A percentile compares a stretch with the other conserved stretches of the same genome.
These are phyloP conservation scores for Talaromyces ruber DNA, from an alignment of 495 filamentous ascomycete species.

Conservation along the genomic window DNA sequence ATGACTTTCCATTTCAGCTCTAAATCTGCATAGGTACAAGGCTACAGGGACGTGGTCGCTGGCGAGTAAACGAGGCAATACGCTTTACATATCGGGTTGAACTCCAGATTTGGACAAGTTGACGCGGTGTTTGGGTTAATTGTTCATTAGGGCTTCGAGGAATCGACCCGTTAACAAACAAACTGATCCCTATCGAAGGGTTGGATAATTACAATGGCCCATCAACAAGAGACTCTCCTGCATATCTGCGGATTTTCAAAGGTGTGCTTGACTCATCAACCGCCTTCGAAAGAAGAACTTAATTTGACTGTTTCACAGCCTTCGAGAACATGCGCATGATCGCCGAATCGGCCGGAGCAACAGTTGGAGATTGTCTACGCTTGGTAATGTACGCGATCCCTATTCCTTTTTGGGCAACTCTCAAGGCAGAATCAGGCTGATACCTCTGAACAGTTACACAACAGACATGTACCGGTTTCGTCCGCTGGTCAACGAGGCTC, in stretches of 20 bases:
- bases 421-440: not conserved
- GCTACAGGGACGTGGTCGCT: too few relatives aligned
- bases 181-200: not conserved
- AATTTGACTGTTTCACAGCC: not conserved
- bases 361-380: not conserved
- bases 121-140: not conserved
- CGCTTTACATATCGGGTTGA: not conserved
- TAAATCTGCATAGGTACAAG: too few relatives aligned
- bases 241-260: not conserved
- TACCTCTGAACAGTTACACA: not conserved
- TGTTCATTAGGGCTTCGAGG: not conserved
- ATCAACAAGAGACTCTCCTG: not conserved
- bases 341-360: not conserved
- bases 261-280: not conserved
- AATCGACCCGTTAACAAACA: not conserved
- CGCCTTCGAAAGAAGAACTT: not conserved
- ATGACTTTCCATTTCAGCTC: not conserved
- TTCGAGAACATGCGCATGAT: not conserved
- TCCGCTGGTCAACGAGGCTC: not conserved
- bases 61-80: too few relatives aligned
- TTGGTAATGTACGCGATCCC: not conserved
- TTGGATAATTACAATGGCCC: not conserved
- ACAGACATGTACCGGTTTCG: not conserved
- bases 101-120: not conserved
- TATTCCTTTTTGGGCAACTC: not conserved